Conservation (phyloP, 1,284 basidiomycete genomes). For the Kalmanozyma brasiliensis region DNA sequence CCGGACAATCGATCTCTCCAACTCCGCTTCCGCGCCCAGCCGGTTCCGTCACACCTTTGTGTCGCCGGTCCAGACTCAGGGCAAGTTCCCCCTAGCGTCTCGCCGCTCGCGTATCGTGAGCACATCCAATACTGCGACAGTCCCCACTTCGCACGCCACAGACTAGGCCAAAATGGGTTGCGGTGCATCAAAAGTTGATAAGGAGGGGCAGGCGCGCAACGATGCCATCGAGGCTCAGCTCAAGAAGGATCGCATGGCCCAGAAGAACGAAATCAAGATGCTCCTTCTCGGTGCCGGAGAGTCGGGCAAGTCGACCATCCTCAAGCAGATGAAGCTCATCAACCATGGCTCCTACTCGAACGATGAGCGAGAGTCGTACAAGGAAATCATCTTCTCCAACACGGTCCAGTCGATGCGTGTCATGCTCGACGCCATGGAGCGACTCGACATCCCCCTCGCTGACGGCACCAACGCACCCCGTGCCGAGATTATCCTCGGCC, state of each 20-base stretch:
- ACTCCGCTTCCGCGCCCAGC: too few relatives aligned
- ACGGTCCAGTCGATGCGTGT: conserved; percentile 89
- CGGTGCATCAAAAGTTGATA: conserved; percentile 60
- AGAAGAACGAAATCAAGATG: conserved; percentile 87
- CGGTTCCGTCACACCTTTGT: too few relatives aligned
- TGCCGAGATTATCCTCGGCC: conserved; percentile 79
- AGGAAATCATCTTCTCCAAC: conserved; percentile 96
- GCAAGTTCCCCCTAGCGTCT: too few relatives aligned
- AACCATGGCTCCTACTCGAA: conserved; percentile 79
- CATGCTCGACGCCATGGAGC: conserved; percentile 89
- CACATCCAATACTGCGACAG: too few relatives aligned
- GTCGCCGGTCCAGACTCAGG: too few relatives aligned
- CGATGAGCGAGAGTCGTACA: conserved; percentile 91
- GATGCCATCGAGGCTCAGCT: conserved; percentile 96
- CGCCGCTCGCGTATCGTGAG: too few relatives aligned
- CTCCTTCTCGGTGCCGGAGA: conserved; percentile 67
- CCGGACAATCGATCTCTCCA: too few relatives aligned
- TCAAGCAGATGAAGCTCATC: conserved; percentile 67
- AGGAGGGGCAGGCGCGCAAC: conserved; percentile 71
- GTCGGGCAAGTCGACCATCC: conserved; percentile 67
- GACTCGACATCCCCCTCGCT: conserved; percentile 75
- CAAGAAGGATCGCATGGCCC: conserved; percentile 87
- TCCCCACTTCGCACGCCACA: background rate
- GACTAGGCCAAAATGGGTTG: conserved; percentile 43
- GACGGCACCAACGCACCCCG: conserved; percentile 78